These are phyloP conservation scores for Nannochloris sp. DNA, from an alignment of 139 green algal species.

Conservation along the genomic window DNA sequence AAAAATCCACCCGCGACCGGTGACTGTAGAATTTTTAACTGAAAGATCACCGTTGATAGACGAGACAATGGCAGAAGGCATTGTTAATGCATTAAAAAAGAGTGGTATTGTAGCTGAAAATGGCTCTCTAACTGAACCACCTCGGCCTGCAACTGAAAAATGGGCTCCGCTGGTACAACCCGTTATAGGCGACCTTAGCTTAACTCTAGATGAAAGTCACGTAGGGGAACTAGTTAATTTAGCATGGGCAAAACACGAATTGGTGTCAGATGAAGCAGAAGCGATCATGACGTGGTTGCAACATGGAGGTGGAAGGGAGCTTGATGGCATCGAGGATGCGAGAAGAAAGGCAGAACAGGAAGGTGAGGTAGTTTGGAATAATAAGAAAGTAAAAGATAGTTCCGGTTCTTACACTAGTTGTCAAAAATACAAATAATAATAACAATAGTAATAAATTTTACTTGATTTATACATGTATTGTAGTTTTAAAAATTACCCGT, in stretches of 20 bases:
- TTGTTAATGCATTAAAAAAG: slow-evolving; percentile 7
- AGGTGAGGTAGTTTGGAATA: not conserved
- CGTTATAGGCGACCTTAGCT: not conserved
- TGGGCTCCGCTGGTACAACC: not conserved
- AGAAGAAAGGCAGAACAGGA: not conserved
- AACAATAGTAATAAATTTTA: no score
- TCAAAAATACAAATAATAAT: no score
- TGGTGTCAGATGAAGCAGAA: not conserved
- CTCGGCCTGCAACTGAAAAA: not conserved
- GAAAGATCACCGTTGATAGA: slow-evolving; percentile 3
- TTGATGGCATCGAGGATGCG: not conserved
- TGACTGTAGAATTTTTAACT: slow-evolving; percentile 26
- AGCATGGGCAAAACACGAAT: not conserved
- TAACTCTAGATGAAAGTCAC: not conserved
- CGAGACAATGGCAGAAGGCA: slow-evolving; percentile 1
- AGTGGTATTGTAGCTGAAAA: slow-evolving; percentile 1
- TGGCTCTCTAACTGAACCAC: not conserved
- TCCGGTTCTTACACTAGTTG: no score
- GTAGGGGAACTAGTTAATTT: not conserved
- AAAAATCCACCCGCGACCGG: slow-evolving; percentile 6
- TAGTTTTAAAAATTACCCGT: no score
- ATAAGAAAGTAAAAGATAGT: not conserved
- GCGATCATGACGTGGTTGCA: not conserved
- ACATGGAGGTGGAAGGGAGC: not conserved
- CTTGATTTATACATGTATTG: no score